Base-by-base conservation (phyloP, 163 green algal species). In the Chloromonas sp. region DNA sequence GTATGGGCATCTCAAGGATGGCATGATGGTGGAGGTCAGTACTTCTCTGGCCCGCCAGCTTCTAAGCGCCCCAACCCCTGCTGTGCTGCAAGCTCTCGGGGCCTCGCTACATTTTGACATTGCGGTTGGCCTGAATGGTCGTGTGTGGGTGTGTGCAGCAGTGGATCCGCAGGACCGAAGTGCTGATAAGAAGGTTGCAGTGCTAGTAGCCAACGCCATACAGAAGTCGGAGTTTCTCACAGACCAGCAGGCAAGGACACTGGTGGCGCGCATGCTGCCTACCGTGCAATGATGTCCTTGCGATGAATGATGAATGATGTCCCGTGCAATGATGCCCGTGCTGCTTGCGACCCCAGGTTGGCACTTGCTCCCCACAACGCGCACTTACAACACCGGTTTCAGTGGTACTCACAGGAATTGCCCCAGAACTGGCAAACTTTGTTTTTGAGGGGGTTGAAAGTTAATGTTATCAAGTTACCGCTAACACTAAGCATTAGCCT, bases 91-190 rank as follows among this genome's bases (percentile, higher is more conserved):
- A 60, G 90, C 92, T 0, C 87, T 98, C 2, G 93, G 93, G 0
- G 78, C 83, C 5, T 70, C 85, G 60, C 78, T 96, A 66, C 79
- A 93, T 71, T 98, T 96, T 85, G 96, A 98, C 86, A 58, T 97
- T 59, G 95, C 94, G 0, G 91, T 97, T 11, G 96, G 96, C 58
- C 78, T 96, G 71, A 98, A 98, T 86, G 96, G 96, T 0, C 83
- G 89, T 0, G 89, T 98, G 5, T 98, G 96, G 95, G 77, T 98
- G 60, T 71, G 58, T 0, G 86, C 86, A 0, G 5, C 70, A 13
- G 87, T 89, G 61, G 82, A 88, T 3, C 66, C 66, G 5, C 5
- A 74, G 66, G 77, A 83, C 60, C 87, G 61, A 1, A 3, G 76
- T 8, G 81, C 61, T 1, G 86, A 80, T 60, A 85, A 79, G 1